Conservation (phyloP, 345 rosid genomes). For the Kernera saxatilis region DNA sequence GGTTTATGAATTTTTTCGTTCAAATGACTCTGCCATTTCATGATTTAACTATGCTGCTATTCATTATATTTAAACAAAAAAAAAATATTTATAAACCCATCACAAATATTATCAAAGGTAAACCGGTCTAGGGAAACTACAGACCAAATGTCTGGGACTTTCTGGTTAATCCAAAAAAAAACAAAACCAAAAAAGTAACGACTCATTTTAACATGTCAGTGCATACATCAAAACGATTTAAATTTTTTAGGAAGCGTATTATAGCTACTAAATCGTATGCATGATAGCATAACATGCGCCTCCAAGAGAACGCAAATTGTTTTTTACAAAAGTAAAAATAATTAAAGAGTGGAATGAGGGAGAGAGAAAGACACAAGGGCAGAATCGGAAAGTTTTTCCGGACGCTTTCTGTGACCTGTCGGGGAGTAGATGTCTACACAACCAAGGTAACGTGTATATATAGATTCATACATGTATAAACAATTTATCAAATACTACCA, state of each 20-base stretch:
- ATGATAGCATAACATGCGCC: constrained; percentile 10
- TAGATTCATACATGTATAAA: neutral
- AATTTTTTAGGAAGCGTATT: neutral
- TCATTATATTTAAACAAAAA: too few species aligned
- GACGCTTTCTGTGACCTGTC: constrained; percentile 41
- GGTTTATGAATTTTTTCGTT: too few species aligned
- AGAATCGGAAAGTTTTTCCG: constrained; percentile 29
- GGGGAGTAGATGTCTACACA: constrained; percentile 29
- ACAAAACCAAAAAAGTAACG: too few species aligned
- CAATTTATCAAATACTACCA: neutral
- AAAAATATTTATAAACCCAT: too few species aligned
- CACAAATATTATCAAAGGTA: too few species aligned
- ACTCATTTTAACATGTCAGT: neutral
- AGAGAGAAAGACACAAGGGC: constrained; percentile 17
- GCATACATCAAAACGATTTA: neutral
- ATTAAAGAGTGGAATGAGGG: neutral
- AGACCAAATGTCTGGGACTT: too few species aligned
- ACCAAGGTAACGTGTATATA: neutral
- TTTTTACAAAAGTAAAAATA: neutral
- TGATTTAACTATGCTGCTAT: too few species aligned
- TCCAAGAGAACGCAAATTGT: neutral
- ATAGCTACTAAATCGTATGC: neutral
- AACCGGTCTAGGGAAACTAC: too few species aligned
- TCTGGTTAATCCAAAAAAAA: too few species aligned
- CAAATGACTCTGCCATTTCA: too few species aligned